Percentiles rank a stretch among this genome's conserved stretches.
Conservation (phyloP, 768 basidiomycete species). For the Phylloporus sp. region DNA sequence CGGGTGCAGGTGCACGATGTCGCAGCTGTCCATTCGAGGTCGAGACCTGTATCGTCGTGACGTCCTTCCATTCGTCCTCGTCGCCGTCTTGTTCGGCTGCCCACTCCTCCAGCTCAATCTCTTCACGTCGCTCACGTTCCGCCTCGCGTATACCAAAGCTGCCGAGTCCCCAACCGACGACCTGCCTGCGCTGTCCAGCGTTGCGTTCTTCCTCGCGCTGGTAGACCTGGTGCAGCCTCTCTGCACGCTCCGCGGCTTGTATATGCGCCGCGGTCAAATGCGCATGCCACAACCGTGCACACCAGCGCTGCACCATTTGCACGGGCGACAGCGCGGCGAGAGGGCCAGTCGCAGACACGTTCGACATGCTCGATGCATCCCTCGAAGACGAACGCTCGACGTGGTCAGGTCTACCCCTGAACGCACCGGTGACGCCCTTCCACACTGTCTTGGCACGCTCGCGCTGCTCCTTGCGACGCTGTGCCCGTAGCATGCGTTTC, state of each 20-base stretch:
- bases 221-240: slow-evolving; percentile 62
- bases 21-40: slow-evolving; percentile 1
- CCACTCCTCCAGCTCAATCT: slow-evolving; percentile 1
- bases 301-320: slow-evolving; percentile 49
- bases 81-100: slow-evolving; percentile 1
- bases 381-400: slow-evolving; percentile 2
- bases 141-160: slow-evolving; percentile 50
- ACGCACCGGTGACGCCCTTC: slow-evolving; percentile 53
- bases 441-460: slow-evolving; percentile 55
- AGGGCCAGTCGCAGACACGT: neutral
- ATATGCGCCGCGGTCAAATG: slow-evolving; percentile 67
- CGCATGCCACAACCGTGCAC: slow-evolving; percentile 58
- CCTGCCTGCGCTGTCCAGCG: slow-evolving; percentile 24
- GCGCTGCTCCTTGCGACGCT: slow-evolving; percentile 46
- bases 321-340: slow-evolving; percentile 7
- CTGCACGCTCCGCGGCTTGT: slow-evolving; percentile 65
- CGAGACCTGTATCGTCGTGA: neutral
- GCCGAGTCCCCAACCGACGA: slow-evolving; percentile 70
- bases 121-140: slow-evolving; percentile 30
- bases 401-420: slow-evolving; percentile 20
- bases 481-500: slow-evolving; percentile 44
- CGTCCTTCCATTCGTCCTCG: slow-evolving; percentile 22
- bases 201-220: slow-evolving; percentile 31
- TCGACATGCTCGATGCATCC: slow-evolving; percentile 8
- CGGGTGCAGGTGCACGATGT: slow-evolving; percentile 1